Conservation (phyloP, 148 eudicot species). For the Agrostemma githago region DNA sequence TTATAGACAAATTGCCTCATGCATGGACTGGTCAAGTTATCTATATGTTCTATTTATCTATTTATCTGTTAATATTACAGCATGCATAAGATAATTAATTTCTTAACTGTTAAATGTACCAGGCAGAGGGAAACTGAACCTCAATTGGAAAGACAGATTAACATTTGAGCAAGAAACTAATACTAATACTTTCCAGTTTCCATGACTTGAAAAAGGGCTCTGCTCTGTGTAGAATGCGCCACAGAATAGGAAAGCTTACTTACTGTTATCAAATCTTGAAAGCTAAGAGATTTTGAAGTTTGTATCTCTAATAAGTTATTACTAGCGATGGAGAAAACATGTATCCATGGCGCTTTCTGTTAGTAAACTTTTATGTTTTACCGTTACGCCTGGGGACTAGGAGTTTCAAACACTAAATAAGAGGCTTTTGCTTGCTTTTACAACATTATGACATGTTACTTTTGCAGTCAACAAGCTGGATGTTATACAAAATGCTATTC, state of each 20-base stretch:
- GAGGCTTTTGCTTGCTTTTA: background rate
- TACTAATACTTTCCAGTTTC: background rate
- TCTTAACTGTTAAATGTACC: background rate
- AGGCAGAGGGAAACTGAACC: background rate
- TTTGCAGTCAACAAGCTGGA: slow-evolving; percentile 55
- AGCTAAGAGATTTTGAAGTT: background rate
- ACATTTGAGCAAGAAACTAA: background rate
- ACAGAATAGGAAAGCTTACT: background rate
- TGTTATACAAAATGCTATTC: slow-evolving; percentile 45
- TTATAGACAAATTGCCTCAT: background rate
- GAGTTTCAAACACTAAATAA: background rate
- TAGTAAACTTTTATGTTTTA: background rate
- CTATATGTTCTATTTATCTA: background rate
- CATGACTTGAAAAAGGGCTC: background rate
- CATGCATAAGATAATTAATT: background rate
- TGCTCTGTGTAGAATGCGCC: background rate
- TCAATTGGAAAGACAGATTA: background rate
- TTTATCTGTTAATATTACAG: background rate
- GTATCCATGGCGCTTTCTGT: background rate
- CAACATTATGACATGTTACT: slow-evolving; percentile 16
- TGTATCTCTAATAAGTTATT: background rate
- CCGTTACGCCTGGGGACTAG: background rate
- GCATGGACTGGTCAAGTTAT: background rate
- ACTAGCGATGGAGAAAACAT: background rate
- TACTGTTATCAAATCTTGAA: background rate